These are phyloP conservation scores for Cryphonectria radicalis DNA, from an alignment of 2,329 filamentous ascomycete species.

Conservation along the genomic window DNA sequence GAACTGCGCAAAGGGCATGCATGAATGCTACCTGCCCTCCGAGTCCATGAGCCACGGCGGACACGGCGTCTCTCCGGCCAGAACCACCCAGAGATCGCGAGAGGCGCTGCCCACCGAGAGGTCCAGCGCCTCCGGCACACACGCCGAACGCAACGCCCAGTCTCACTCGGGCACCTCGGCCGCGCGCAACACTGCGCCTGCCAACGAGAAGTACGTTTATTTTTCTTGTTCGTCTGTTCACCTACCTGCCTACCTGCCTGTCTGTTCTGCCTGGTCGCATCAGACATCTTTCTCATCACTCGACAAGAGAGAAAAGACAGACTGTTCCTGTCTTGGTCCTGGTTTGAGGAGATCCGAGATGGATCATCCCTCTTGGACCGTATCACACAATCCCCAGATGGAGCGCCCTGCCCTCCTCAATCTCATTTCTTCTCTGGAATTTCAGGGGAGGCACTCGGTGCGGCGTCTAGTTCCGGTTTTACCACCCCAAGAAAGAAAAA, in stretches of 20 bases:
- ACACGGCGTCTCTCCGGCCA: conserved; percentile 62
- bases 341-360: not conserved
- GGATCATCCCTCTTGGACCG: not conserved
- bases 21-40: conserved; percentile 65
- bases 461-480: conserved; percentile 22
- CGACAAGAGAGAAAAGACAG: not conserved
- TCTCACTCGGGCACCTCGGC: conserved; percentile 44
- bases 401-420: not conserved
- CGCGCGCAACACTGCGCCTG: conserved; percentile 52
- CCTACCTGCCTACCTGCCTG: conserved; percentile 19
- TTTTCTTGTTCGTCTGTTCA: conserved; percentile 16
- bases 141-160: conserved; percentile 48
- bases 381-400: not conserved
- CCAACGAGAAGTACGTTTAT: conserved; percentile 59
- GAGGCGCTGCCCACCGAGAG: conserved; percentile 60
- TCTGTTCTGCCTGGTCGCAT: conserved; percentile 10
- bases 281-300: not conserved
- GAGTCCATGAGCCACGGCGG: conserved; percentile 62
- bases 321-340: not conserved
- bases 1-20: conserved; percentile 67
- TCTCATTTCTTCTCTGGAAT: conserved; percentile 18
- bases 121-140: conserved; percentile 47
- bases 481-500: conserved; percentile 5
- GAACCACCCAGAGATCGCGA: conserved; percentile 54
- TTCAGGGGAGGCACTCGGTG: conserved; percentile 16